Evolutionary conservation across 169 alveolate genomes (phyloP).

Genomic region (Toxoplasma gondii): DNA sequence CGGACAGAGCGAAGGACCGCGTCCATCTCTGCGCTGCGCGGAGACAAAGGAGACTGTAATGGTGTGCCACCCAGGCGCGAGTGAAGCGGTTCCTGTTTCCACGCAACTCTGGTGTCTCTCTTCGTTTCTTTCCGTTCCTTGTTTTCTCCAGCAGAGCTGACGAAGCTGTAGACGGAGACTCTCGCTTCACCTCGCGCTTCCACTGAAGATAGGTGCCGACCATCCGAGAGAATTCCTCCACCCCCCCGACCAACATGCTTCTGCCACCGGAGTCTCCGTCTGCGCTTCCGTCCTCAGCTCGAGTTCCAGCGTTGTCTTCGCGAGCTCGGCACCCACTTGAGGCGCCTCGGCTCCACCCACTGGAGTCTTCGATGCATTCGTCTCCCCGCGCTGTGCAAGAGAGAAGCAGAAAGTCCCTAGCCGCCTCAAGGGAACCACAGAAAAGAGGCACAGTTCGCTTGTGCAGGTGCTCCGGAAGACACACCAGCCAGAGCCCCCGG

Average conservation of each 20-base stretch:
- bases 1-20: not conserved
- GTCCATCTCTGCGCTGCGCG: not conserved
- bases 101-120: not conserved
- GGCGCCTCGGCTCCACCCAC: not conserved
- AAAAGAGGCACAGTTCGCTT: not conserved
- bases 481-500: not conserved
- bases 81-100: not conserved
- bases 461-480: not conserved
- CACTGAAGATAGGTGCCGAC: not conserved
- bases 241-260: not conserved
- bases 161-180: not conserved
- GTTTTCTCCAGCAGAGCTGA: no score
- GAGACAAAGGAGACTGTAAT: not conserved
- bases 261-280: not conserved
- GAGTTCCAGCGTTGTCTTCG: not conserved
- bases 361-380: not conserved
- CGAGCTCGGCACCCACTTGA: not conserved
- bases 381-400: not conserved
- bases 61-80: not conserved
- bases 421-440: not conserved
- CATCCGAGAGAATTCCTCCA: not conserved
- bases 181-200: not conserved
- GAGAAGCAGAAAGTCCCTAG: not conserved
- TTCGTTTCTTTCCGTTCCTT: no score
- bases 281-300: not conserved